Conservation (phyloP, 306 rosid genomes). For the Castanea mollissima region DNA sequence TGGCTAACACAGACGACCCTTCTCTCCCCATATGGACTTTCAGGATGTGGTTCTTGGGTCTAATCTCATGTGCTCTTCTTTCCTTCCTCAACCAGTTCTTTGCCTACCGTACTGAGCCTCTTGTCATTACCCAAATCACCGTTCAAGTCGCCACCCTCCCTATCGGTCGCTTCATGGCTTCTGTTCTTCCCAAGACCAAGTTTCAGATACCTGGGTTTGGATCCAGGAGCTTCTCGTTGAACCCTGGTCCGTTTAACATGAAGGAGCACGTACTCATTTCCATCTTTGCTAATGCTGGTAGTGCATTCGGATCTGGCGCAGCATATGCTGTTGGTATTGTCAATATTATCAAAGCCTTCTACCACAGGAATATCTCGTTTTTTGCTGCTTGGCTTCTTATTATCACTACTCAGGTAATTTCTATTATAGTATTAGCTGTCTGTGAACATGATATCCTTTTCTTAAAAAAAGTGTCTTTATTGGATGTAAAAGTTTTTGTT, state of each 20-base stretch:
- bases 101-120: constrained; percentile 66
- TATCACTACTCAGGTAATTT: constrained; percentile 53
- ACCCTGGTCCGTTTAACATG: constrained; percentile 83
- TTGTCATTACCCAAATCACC: constrained; percentile 56
- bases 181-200: constrained; percentile 38
- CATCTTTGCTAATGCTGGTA: constrained; percentile 77
- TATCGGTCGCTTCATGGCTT: constrained; percentile 64
- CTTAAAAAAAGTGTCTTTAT: no score
- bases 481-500: no score
- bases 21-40: constrained; percentile 79
- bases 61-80: constrained; percentile 52
- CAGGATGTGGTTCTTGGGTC: constrained; percentile 80
- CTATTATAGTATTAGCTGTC: neutral
- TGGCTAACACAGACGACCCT: constrained; percentile 58
- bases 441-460: no score
- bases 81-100: constrained; percentile 85
- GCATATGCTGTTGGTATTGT: constrained; percentile 70
- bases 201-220: constrained; percentile 50
- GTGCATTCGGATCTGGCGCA: constrained; percentile 62
- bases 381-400: constrained; percentile 67
- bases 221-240: constrained; percentile 26
- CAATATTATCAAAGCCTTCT: constrained; percentile 57
- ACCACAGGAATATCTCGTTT: constrained; percentile 49
- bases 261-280: constrained; percentile 82
- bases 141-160: constrained; percentile 72